phyloP scores from a whole-genome alignment of 169 alveolate species.

The Pseudocohnilembus persalinus region DNA sequence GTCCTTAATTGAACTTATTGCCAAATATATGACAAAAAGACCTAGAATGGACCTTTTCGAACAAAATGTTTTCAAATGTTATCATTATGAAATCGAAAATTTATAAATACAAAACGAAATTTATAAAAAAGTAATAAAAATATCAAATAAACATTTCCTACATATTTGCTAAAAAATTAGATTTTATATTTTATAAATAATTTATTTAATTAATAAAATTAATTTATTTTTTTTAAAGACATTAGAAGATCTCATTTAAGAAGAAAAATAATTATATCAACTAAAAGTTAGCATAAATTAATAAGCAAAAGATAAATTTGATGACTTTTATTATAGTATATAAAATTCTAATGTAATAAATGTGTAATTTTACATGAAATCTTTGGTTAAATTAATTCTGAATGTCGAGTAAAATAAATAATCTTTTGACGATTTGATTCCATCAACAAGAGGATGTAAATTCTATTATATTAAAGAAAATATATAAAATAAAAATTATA shows the following conservation, averaged over 20 bases:
- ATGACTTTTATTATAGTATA: neutral
- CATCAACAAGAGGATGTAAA: neutral
- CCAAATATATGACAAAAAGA: conserved; percentile 3
- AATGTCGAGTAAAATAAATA: neutral
- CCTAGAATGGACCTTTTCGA: conserved; percentile 20
- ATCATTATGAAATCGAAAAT: conserved; percentile 19
- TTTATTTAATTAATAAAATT: too few species aligned
- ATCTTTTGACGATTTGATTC: neutral
- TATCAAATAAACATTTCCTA: too few species aligned
- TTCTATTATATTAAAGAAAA: neutral
- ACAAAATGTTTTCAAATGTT: conserved; percentile 5
- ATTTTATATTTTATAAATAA: too few species aligned
- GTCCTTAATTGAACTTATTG: neutral
- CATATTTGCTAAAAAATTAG: neutral
- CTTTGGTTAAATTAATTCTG: neutral
- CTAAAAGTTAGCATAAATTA: neutral
- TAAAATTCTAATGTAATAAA: neutral
- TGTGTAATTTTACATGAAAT: neutral
- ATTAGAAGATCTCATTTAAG: neutral
- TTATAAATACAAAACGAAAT: neutral
- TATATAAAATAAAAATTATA: neutral
- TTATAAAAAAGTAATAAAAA: neutral
- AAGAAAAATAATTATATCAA: neutral
- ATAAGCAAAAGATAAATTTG: neutral
- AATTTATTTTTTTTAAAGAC: neutral